Evolutionary conservation across 768 basidiomycete species (phyloP), one percentile per base, ranked within the genome.

Genomic region (Sarcodon aspratus): DNA sequence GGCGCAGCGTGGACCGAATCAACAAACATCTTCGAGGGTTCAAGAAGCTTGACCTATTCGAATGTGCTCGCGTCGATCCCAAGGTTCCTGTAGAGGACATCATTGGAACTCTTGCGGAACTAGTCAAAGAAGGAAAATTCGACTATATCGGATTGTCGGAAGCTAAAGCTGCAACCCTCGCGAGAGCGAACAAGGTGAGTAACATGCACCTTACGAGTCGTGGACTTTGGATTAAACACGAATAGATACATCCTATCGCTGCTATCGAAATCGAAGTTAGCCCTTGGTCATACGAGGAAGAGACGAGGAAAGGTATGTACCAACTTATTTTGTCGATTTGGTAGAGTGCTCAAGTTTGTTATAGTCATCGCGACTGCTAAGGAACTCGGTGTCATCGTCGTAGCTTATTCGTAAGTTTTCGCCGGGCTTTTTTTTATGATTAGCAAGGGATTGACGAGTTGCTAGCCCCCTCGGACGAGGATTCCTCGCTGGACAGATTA

Each of bases 201-300:
- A 27, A 27, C 2, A 27, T 27, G 5, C 5, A 27, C 21, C 21
- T 17, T 13, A n/a, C 35, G 7, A 13, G 34, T 12, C 7, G 36
- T 8, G 15, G 35, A 17, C 36, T 27, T 15, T 15, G 18, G 33
- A 9, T 33, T 27, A 5, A 27, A 27, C 13, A 48, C 31, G 4
- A 32, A 10, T 27, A 80, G 74, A 65, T 81, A 9, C 66, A 73
- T 42, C 77, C 75, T 1, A 71, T 83, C 50, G 68, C 75, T 10
- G 67, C 74, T 12, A 76, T 80, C 7, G 82, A 86, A 59, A 80
- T 85, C 46, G 85, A 86, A 59, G 64, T 81, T 37, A 81, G 78
- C 55, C 71, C 76, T 2, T 82, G 77, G 71, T 68, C 73, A 1
- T 79, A 78, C 46, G 76, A 77, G 51, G 65, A 68, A 18, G 68